These are phyloP conservation scores for Populus davidiana DNA, from an alignment of 345 rosid genomes.

Conservation along the genomic window DNA sequence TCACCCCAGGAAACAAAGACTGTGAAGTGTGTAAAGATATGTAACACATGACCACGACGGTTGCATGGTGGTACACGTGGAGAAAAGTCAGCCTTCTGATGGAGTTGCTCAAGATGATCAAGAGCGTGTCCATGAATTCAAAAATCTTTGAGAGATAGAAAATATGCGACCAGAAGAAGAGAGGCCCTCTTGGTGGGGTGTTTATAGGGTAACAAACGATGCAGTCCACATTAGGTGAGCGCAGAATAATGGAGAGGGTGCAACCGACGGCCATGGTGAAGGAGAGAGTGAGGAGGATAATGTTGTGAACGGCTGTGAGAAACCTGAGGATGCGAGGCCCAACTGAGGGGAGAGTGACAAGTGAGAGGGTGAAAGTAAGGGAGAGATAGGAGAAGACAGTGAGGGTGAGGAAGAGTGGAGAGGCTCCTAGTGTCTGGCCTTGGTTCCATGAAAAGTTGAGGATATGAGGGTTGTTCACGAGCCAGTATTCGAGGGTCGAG, in stretches of 20 bases:
- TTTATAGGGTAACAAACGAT: constrained; percentile 45
- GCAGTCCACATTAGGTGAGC: constrained; percentile 25
- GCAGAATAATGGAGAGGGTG: constrained; percentile 43
- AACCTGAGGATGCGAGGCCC: constrained; percentile 44
- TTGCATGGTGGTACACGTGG: constrained; percentile 68
- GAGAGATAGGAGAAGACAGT: constrained; percentile 46
- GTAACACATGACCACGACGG: constrained; percentile 58
- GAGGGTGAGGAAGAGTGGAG: constrained; percentile 43
- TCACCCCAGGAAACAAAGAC: constrained; percentile 50
- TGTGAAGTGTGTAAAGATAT: constrained; percentile 41
- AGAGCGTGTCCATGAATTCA: constrained; percentile 59
- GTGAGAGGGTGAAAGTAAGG: constrained; percentile 44
- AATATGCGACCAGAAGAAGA: constrained; percentile 62
- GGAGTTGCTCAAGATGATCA: constrained; percentile 47
- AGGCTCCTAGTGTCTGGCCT: constrained; percentile 49
- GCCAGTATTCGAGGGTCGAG: constrained; percentile 42
- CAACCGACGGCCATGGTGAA: constrained; percentile 65
- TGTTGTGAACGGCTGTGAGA: constrained; percentile 60
- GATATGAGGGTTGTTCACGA: constrained; percentile 56
- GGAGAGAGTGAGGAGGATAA: constrained; percentile 57
- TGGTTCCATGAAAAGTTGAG: constrained; percentile 51
- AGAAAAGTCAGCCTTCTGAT: constrained; percentile 52
- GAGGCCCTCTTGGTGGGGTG: constrained; percentile 48
- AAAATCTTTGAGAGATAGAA: constrained; percentile 60
- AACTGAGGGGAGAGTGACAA: constrained; percentile 22